Evolutionary conservation across 225 moss, liverwort and hornwort genomes (phyloP).

Genomic region (Sphagnum contortum): DNA sequence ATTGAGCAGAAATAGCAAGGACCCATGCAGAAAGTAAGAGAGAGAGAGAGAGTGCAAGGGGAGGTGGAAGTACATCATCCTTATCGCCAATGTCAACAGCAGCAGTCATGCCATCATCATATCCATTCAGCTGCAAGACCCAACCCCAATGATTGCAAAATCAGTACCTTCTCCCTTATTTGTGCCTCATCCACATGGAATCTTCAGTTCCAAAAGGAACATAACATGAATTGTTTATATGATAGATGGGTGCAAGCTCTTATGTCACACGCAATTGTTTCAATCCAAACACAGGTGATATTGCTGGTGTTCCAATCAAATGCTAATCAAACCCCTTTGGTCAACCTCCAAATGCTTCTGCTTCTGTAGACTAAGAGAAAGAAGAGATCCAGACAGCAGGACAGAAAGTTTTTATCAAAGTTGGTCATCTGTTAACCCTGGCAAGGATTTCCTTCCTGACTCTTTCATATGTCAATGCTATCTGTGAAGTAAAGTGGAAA

Average conservation of each 20-base stretch:
- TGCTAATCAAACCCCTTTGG: too few relatives aligned
- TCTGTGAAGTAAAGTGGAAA: too few relatives aligned
- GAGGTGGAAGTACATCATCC: constrained; percentile 31
- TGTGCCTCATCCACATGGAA: background rate
- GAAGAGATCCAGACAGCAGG: too few relatives aligned
- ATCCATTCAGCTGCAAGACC: constrained; percentile 43
- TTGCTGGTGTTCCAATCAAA: too few relatives aligned
- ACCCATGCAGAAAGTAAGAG: too few relatives aligned
- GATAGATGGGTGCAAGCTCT: background rate
- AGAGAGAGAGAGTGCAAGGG: background rate
- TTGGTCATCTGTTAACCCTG: too few relatives aligned
- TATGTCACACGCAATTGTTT: background rate
- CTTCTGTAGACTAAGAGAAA: too few relatives aligned
- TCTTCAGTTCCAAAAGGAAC: background rate
- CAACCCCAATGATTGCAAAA: background rate
- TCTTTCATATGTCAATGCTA: too few relatives aligned
- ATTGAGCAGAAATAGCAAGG: too few relatives aligned
- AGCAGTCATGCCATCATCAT: constrained; percentile 70
- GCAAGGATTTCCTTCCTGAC: too few relatives aligned
- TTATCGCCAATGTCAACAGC: constrained; percentile 93
- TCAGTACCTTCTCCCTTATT: constrained; percentile 1
- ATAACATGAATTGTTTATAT: background rate
- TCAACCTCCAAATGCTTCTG: too few relatives aligned
- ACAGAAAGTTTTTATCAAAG: too few relatives aligned
- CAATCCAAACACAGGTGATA: background rate